Evolutionary conservation across 2,329 filamentous ascomycete species (phyloP).

Genomic region (Hymenoscyphus fraxineus): DNA sequence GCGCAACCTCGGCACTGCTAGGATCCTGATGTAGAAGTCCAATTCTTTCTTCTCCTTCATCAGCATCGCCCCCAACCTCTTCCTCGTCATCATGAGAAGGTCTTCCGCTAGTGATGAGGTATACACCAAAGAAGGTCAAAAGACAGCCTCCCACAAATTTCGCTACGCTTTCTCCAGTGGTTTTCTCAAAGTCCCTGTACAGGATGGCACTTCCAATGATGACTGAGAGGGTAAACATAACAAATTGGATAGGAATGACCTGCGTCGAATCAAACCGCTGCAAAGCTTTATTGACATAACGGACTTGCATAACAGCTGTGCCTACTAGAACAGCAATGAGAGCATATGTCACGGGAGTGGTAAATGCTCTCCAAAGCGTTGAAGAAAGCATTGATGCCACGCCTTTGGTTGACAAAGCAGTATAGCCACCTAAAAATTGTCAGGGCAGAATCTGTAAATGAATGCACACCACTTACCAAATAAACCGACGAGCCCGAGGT

Average conservation of each 20-base stretch:
- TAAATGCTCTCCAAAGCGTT: conserved; percentile 81
- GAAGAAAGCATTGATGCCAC: conserved; percentile 93
- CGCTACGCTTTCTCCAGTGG: conserved; percentile 64
- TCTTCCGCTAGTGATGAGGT: conserved; percentile 87
- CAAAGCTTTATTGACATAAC: conserved; percentile 86
- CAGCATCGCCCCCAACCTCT: conserved; percentile 52
- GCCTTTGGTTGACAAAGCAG: conserved; percentile 93
- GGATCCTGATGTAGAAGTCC: conserved; percentile 52
- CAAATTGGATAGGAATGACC: conserved; percentile 96
- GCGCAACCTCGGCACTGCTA: conserved; percentile 16
- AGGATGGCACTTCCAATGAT: conserved; percentile 91
- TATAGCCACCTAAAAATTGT: conserved; percentile 70
- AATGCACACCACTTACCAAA: conserved; percentile 63
- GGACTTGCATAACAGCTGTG: conserved; percentile 94
- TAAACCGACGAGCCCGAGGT: conserved; percentile 86
- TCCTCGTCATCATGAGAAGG: conserved; percentile 56
- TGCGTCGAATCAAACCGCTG: conserved; percentile 96
- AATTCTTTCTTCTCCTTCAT: conserved; percentile 63
- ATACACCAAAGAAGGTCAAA: conserved; percentile 94
- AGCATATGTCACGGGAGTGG: conserved; percentile 86
- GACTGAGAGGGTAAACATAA: conserved; percentile 91
- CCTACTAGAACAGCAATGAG: conserved; percentile 74
- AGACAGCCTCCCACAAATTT: conserved; percentile 91
- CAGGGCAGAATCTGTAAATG: conserved; percentile 13
- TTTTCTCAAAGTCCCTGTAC: conserved; percentile 91